Conservation (phyloP, 495 filamentous ascomycete species). For the Xylaria telfairii region DNA sequence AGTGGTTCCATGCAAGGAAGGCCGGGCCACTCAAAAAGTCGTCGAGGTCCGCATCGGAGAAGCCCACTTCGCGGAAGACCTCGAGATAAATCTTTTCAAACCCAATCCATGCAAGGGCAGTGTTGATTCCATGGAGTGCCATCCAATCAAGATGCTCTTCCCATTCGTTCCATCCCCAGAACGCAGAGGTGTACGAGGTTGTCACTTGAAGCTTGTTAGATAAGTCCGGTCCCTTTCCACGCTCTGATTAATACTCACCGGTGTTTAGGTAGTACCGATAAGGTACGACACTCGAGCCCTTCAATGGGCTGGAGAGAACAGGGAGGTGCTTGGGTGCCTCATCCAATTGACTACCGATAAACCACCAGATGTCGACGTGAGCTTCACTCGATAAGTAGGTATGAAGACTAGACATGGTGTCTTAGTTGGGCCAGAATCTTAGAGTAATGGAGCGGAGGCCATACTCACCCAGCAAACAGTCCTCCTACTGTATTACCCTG, state of each 20-base stretch:
- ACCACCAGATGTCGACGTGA: slow-evolving; percentile 63
- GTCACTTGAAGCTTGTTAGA: slow-evolving; percentile 46
- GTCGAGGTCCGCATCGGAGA: slow-evolving; percentile 52
- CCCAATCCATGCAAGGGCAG: slow-evolving; percentile 61
- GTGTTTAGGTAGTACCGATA: slow-evolving; percentile 63
- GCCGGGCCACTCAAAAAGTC: slow-evolving; percentile 58
- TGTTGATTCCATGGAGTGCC: slow-evolving; percentile 58
- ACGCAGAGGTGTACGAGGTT: slow-evolving; percentile 60
- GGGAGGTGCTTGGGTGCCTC: slow-evolving; percentile 40
- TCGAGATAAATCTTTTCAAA: slow-evolving; percentile 59
- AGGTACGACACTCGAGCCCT: slow-evolving; percentile 52
- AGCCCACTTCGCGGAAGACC: slow-evolving; percentile 54
- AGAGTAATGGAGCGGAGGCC: neutral
- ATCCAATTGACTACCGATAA: slow-evolving; percentile 45
- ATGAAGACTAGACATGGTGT: slow-evolving; percentile 44
- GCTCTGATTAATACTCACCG: slow-evolving; percentile 23
- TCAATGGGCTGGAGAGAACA: slow-evolving; percentile 33
- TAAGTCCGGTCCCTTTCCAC: slow-evolving; percentile 8
- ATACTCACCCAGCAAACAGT: slow-evolving; percentile 51
- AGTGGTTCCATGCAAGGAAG: slow-evolving; percentile 63
- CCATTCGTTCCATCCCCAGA: slow-evolving; percentile 63
- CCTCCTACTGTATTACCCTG: slow-evolving; percentile 53
- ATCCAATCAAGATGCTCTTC: slow-evolving; percentile 62
- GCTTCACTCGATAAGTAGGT: slow-evolving; percentile 54
- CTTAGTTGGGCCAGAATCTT: neutral